Base-by-base conservation (phyloP, 1,139 yeast genomes). In the Yamadazyma trypodendri region DNA sequence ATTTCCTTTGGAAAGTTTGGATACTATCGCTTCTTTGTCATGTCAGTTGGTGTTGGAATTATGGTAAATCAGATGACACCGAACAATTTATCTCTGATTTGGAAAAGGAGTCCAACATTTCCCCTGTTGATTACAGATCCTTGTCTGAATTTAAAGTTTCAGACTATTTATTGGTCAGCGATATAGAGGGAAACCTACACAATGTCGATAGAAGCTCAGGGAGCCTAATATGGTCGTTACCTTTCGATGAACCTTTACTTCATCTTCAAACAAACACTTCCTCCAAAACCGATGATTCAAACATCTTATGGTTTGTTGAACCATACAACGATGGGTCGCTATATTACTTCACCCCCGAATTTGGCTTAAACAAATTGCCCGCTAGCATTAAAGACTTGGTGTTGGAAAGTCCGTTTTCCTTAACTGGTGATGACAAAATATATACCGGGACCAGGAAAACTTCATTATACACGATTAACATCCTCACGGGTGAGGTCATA, bases 371-470 rank as follows among this genome's bases (percentile, higher is more conserved):
- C 53, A 83, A 79, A 55, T 68, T 92, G 6, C 97, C 97, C 0
- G 77, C 94, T 1, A 75, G 89, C 14, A 86, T 94, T 28, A 79
- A 80, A 48, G 85, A 85, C 46, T 67, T 92, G 45, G 90, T 92
- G 0, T 60, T 79, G 46, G 85, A 86, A 49, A 85, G 96, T 3
- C 98, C 99, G 0, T 83, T 85, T 55, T 79, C 85, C 4, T 59
- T 84, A 15, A 73, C 74, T 42, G 95, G 89, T 14, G 96, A 88
- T 52, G 95, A 89, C 55, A 88, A 86, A 52, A 78, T 89, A 3
- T 92, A 89, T 58, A 90, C 97, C 0, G 98, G 98, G 2, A 74
- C 82, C 5, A 70, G 95, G 43, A 77, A 74, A 35, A 82, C 97
- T 0, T 80, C 90, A 1, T 69, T 92, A 41, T 86, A 82, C 54